Evolutionary conservation across 208 protist species (phyloP).

Genomic region (Trypanosoma congolense): DNA sequence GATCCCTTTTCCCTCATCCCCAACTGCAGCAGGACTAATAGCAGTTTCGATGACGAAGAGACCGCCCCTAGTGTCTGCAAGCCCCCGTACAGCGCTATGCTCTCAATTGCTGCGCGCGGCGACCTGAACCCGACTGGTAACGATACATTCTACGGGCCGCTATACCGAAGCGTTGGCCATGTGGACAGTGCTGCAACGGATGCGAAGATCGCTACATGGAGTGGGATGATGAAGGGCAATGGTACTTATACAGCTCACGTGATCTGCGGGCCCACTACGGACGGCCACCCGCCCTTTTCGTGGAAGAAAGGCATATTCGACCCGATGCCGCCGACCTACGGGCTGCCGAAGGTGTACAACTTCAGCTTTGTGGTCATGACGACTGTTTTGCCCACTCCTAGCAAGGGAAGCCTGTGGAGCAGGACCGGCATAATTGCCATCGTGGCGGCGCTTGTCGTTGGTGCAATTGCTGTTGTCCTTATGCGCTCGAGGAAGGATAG

Average conservation of each 20-base stretch:
- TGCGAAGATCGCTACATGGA: conserved; percentile 32
- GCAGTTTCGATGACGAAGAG: background rate
- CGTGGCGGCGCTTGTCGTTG: conserved; percentile 3
- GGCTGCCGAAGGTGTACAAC: conserved; percentile 18
- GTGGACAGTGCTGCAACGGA: conserved; percentile 36
- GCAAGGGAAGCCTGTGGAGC: background rate
- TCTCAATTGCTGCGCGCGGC: conserved; percentile 40
- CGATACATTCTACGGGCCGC: conserved; percentile 22
- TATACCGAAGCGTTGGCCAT: conserved; percentile 20
- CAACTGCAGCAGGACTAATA: conserved; percentile 35
- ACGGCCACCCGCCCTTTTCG: conserved; percentile 22
- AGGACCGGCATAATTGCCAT: conserved; percentile 1
- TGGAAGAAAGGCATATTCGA: conserved; percentile 23
- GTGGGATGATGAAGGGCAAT: conserved; percentile 11
- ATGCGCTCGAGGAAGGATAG: background rate
- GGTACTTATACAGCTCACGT: conserved; percentile 22
- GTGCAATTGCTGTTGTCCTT: background rate
- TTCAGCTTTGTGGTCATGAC: conserved; percentile 19
- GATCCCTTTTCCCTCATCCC: conserved; percentile 55
- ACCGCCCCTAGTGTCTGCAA: conserved; percentile 20
- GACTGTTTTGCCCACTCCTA: background rate
- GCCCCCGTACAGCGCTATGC: conserved; percentile 26
- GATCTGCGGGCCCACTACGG: conserved; percentile 27
- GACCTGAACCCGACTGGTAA: conserved; percentile 43
- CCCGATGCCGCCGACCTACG: conserved; percentile 24